Evolutionary conservation across 2,329 filamentous ascomycete species (phyloP), one percentile per base, ranked within the genome.

Genomic region (Lecanicillium sp.): DNA sequence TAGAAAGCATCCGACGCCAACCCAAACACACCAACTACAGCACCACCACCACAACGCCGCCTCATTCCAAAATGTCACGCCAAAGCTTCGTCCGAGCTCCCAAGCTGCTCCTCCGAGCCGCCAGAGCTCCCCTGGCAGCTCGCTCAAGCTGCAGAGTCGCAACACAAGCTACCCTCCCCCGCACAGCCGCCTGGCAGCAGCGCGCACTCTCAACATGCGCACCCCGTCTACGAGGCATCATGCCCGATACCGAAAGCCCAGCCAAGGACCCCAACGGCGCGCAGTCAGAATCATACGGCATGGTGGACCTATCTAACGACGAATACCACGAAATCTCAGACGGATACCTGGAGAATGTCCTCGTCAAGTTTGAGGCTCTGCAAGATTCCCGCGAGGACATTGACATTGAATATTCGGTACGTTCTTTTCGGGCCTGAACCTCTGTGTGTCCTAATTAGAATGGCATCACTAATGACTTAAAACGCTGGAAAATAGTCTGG

Each of bases 331-430:
- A 83, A 41, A 68, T 85, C 20, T 78, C 88, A 19, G 85, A 95
- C 54, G 60, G 71, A 35, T 94, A 85, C 58, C 71, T 96, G 51
- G 71, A 80, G 5, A 53, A 50, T 8, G 59, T 80, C 3, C 54
- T 78, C 11, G 55, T 51, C 38, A 70, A 67, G 39, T 68, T 94
- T 30, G 92, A 98, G 64, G 71, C 76, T 43, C 60, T 83, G 20
- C 79, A 85, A 51, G 92, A 96, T 54, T 65, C 71, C 22, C 65
- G 73, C 7, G 79, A 83, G 8, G 83, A 88, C 38, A 63, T 95
- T 5, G 92, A 98, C 49, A 83, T 92, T 5, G 92, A 98, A 55
- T 96, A 83, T 51, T 83, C 82, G 44, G 90, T 95, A 69, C 45
- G 81, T 70, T 3, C 4, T 9, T 19, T 17, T 19, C 15, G 15